Conservation (phyloP, 768 basidiomycete genomes). For the Xerocomus brunneocitrinus region DNA sequence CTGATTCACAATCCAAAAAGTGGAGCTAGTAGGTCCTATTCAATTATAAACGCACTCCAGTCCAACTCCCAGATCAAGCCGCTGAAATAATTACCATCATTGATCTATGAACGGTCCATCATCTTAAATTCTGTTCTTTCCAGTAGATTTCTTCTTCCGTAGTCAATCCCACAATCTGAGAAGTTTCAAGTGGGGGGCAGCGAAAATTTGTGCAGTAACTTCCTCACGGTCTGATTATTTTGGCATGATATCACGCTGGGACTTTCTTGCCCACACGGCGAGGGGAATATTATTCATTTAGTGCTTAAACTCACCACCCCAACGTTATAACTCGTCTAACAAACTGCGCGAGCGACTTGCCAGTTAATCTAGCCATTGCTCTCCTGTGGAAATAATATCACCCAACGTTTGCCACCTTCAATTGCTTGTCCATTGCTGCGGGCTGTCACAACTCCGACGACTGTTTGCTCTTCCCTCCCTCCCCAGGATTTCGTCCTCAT, state of each 20-base stretch:
- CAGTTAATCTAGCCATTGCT: not conserved
- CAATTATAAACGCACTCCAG: too few relatives aligned
- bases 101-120: not conserved
- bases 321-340: too few relatives aligned
- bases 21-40: too few relatives aligned
- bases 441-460: not conserved
- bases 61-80: not conserved
- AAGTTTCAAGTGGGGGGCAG: not conserved
- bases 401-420: too few relatives aligned
- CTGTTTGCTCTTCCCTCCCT: too few relatives aligned
- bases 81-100: not conserved
- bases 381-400: not conserved
- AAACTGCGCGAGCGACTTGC: not conserved
- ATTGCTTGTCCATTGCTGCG: too few relatives aligned
- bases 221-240: not conserved
- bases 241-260: too few relatives aligned
- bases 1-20: too few relatives aligned
- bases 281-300: not conserved
- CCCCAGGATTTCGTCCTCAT: too few relatives aligned
- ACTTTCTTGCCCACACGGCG: not conserved
- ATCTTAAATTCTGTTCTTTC: not conserved
- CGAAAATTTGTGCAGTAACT: not conserved
- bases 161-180: not conserved
- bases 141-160: not conserved
- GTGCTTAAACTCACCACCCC: too few relatives aligned